A percentile compares a stretch with the other conserved stretches of the same genome.
Evolutionary conservation across 495 filamentous ascomycete genomes (phyloP).

Genomic region (Lasiosphaeria hispida): DNA sequence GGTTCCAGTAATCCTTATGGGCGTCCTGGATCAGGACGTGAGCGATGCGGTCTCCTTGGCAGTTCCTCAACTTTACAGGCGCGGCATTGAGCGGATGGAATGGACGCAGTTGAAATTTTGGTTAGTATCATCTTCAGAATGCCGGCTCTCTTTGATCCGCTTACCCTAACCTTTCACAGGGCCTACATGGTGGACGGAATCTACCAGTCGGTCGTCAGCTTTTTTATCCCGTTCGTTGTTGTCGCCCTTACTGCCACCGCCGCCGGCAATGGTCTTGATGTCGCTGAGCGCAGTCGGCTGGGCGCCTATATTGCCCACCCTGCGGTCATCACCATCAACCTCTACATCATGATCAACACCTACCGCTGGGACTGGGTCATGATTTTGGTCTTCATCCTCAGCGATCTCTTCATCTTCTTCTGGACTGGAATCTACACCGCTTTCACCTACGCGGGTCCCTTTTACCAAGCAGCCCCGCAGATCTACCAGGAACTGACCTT

Average conservation of each 20-base stretch:
- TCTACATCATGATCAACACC: conserved; percentile 92
- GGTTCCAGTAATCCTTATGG: conserved; percentile 91
- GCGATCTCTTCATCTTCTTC: conserved; percentile 85
- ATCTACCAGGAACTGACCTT: conserved; percentile 79
- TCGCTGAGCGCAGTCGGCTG: conserved; percentile 75
- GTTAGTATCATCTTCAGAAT: conserved; percentile 48
- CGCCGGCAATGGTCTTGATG: conserved; percentile 63
- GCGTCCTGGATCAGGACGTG: conserved; percentile 96
- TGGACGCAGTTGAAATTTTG: conserved; percentile 98
- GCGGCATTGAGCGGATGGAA: conserved; percentile 94
- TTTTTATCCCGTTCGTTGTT: conserved; percentile 86
- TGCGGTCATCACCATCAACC: conserved; percentile 81
- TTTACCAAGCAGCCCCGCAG: conserved; percentile 75
- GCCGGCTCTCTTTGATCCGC: background rate
- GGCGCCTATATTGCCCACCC: conserved; percentile 78
- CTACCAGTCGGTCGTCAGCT: conserved; percentile 90
- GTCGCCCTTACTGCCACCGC: conserved; percentile 66
- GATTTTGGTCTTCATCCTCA: conserved; percentile 72
- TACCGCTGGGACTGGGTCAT: conserved; percentile 98
- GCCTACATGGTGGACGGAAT: conserved; percentile 92
- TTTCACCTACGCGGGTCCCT: conserved; percentile 58
- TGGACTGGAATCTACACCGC: conserved; percentile 94
- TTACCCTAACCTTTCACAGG: conserved; percentile 49
- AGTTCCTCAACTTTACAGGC: conserved; percentile 91
- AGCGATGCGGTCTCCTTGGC: conserved; percentile 89